These are phyloP conservation scores for Thymus quinquecostatus DNA, from an alignment of 257 asterid genomes.

Conservation along the genomic window DNA sequence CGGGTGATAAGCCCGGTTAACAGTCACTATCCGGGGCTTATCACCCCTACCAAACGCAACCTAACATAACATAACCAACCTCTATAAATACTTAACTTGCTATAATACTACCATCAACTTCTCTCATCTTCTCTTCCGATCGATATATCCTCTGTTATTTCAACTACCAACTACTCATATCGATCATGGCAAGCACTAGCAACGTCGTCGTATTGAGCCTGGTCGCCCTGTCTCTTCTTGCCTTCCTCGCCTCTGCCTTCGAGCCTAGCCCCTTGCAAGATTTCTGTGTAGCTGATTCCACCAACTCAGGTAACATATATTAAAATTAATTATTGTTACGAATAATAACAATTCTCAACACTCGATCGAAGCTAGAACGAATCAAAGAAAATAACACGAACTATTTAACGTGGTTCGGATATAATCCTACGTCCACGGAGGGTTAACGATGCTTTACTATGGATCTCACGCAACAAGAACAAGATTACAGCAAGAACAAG, in stretches of 20 bases:
- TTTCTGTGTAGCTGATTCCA: slow-evolving; percentile 10
- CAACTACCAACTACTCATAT: neutral
- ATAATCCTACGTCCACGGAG: too few relatives aligned
- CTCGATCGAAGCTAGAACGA: too few relatives aligned
- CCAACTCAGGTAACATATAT: neutral
- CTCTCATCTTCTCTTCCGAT: neutral
- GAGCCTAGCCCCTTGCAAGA: slow-evolving; percentile 13
- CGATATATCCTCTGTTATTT: neutral
- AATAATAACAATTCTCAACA: too few relatives aligned
- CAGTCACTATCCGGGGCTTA: too few relatives aligned
- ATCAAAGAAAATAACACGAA: too few relatives aligned
- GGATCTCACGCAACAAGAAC: too few relatives aligned
- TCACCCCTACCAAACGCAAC: too few relatives aligned
- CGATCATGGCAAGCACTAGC: slow-evolving; percentile 12
- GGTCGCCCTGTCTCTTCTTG: neutral
- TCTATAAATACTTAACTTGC: neutral
- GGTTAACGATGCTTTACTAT: too few relatives aligned
- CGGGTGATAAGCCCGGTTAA: too few relatives aligned
- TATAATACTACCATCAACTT: neutral
- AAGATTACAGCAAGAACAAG: too few relatives aligned
- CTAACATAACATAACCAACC: too few relatives aligned
- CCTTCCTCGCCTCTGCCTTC: neutral
- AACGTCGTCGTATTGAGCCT: slow-evolving; percentile 11
- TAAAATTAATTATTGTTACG: neutral
- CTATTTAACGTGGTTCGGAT: too few relatives aligned